A percentile compares a stretch with the other conserved stretches of the same genome.
Evolutionary conservation across 371 early-diverging fungal species (phyloP).

Genomic region (Mucor racemosus): DNA sequence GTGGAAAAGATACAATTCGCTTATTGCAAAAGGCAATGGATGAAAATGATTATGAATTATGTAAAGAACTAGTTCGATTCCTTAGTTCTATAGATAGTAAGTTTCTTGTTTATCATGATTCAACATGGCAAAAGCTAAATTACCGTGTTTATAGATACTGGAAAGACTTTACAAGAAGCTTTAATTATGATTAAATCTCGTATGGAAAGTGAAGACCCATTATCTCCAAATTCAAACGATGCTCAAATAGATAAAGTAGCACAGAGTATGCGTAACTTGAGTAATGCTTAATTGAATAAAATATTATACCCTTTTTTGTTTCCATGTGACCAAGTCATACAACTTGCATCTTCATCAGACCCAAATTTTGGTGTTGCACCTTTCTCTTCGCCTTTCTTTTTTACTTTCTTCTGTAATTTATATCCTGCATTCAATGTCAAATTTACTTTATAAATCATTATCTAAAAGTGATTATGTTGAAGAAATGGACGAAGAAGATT

Average conservation of each 20-base stretch:
- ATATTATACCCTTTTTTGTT: conserved; percentile 15
- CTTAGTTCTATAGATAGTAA: conserved; percentile 79
- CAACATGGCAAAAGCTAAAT: neutral
- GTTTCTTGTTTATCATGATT: conserved; percentile 11
- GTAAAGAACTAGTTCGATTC: conserved; percentile 83
- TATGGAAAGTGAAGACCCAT: conserved; percentile 31
- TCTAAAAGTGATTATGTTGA: neutral
- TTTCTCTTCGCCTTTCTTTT: neutral
- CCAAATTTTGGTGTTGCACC: neutral
- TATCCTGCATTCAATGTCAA: neutral
- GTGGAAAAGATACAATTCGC: conserved; percentile 72
- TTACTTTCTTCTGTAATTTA: neutral
- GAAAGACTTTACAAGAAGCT: conserved; percentile 47
- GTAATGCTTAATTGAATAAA: conserved; percentile 10
- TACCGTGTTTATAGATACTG: conserved; percentile 31
- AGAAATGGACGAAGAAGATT: neutral
- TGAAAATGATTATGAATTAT: conserved; percentile 78
- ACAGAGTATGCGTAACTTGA: conserved; percentile 37
- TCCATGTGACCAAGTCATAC: conserved; percentile 12
- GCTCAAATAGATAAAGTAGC: conserved; percentile 42
- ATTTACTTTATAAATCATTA: neutral
- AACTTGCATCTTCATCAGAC: neutral
- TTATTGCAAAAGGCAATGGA: conserved; percentile 78
- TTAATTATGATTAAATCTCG: conserved; percentile 42
- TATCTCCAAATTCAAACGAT: conserved; percentile 31